Evolutionary conservation across 2,329 filamentous ascomycete genomes (phyloP).

Genomic region (Ophiostoma ips): DNA sequence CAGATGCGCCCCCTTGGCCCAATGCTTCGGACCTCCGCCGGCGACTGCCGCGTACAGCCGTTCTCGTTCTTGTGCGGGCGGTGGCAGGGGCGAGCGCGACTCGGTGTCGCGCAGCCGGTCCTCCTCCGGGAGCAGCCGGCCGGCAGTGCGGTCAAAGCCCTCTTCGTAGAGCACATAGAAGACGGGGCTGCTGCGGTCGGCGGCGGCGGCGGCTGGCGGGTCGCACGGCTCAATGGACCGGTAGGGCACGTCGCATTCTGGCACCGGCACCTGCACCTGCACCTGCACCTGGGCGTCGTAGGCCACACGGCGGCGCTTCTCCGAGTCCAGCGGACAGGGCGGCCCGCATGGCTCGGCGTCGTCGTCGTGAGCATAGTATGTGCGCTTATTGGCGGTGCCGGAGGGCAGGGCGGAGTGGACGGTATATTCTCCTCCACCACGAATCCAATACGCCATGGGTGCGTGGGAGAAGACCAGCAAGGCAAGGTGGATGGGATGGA

Average conservation of each 20-base stretch:
- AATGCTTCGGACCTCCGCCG: not conserved
- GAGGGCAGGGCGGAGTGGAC: not conserved
- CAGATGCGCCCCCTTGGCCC: constrained; percentile 9
- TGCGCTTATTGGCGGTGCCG: not conserved
- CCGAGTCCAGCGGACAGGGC: not conserved
- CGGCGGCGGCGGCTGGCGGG: not conserved
- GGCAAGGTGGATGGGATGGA: too few species aligned
- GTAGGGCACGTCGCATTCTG: constrained; percentile 7
- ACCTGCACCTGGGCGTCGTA: not conserved
- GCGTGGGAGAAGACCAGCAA: too few species aligned
- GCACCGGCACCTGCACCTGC: not conserved
- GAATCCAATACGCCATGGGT: constrained; percentile 8
- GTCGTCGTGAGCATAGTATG: constrained; percentile 1
- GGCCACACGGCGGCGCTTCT: not conserved
- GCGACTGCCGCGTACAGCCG: too few species aligned
- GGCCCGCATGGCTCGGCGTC: not conserved
- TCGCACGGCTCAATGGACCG: constrained; percentile 6
- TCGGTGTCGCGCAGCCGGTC: not conserved
- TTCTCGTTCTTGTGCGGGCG: too few species aligned
- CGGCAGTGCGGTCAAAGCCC: not conserved
- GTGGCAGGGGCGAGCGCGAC: not conserved
- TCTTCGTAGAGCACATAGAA: constrained; percentile 8
- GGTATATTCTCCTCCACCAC: constrained; percentile 6
- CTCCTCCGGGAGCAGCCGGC: not conserved
- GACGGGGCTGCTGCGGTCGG: not conserved